These are phyloP conservation scores for Sesbania bispinosa DNA, from an alignment of 306 rosid species.

Conservation along the genomic window DNA sequence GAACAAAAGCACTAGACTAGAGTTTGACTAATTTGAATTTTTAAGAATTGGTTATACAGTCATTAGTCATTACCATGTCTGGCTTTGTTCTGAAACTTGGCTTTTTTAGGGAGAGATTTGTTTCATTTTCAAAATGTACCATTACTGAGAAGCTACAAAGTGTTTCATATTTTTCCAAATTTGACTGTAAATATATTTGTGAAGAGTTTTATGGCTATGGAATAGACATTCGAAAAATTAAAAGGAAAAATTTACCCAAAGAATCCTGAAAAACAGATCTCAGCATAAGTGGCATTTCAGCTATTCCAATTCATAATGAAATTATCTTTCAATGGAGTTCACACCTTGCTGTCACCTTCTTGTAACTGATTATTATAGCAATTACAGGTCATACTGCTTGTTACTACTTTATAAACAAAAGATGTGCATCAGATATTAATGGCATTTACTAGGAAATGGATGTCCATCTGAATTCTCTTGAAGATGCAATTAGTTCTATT, in stretches of 20 bases:
- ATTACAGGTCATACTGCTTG: background rate
- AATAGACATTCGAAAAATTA: no score
- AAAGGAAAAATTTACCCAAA: no score
- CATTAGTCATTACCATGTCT: background rate
- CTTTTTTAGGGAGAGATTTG: no score
- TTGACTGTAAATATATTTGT: no score
- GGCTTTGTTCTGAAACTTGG: no score
- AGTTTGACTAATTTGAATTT: background rate
- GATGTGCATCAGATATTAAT: background rate
- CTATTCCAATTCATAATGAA: background rate
- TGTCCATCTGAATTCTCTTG: background rate
- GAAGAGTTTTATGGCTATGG: no score
- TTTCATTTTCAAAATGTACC: no score
- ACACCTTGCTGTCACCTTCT: background rate
- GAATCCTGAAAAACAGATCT: no score
- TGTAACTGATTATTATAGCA: background rate
- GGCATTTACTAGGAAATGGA: background rate
- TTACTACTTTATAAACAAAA: background rate
- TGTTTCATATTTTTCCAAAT: no score
- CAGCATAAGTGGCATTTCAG: no score
- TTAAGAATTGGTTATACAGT: background rate
- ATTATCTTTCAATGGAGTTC: background rate
- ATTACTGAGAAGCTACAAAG: no score
- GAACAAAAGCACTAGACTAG: no score
- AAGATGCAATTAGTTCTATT: background rate